Base-by-base conservation (phyloP, 306 rosid genomes). In the Delonix regia region DNA sequence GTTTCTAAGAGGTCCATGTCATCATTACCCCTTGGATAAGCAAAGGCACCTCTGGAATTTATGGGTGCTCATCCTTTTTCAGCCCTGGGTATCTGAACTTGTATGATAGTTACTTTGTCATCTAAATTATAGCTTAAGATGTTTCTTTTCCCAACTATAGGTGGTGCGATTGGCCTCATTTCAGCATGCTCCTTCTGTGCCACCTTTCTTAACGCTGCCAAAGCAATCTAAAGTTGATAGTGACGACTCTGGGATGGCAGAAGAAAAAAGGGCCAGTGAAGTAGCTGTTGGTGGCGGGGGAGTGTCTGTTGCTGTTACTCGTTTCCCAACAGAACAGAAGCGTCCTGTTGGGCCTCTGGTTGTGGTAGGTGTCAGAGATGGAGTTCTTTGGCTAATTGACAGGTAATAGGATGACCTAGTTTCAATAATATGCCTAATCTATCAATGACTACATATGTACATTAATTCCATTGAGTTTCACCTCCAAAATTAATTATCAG, bases 251-350 rank as follows among this genome's bases (percentile, higher is more conserved):
- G 76, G 82, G 79, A 74, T 86, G 71, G 79, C 28, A 27, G 99
- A 95, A 74, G 98, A 95, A 81, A 87, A 93, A 78, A 95, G 76
- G 83, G 84, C 83, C 57, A 87, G 90, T 76, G 98, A 95, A 90
- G 86, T 95, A 71, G 99, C 99, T 75, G 99, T 95, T 83, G 99
- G 99, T 81, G 99, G 99, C 60, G 99, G 99, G 71, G 99, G 99
- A 15, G 97, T 95, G 73, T 87, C 97, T 12, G 99, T 93, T 77
- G 98, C 99, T 24, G 91, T 93, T 62, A 95, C 99, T 72, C 99
- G 97, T 52, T 95, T 93, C 60, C 99, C 99, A 0, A 71, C 80
- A 47, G 99, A 95, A 91, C 99, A 95, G 88, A 95, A 95, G 86
- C 97, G 99, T 44, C 99, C 99, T 44, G 89, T 91, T 52, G 98